Conservation (phyloP, 140 eudicot species). For the Cichorium intybus region DNA sequence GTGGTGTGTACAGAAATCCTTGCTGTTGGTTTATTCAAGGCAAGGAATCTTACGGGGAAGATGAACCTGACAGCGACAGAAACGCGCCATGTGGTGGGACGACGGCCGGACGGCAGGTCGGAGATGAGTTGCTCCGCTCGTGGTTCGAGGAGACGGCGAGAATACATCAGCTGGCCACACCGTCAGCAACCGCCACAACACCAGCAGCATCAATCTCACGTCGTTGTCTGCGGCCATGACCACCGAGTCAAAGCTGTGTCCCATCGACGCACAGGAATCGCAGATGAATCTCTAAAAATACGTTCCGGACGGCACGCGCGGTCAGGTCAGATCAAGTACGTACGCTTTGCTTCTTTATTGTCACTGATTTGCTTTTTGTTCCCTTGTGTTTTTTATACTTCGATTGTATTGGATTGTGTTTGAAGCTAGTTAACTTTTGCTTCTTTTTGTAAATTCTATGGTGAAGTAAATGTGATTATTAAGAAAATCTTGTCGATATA, state of each 20-base stretch:
- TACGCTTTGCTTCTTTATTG: background rate
- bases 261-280: background rate
- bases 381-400: background rate
- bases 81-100: background rate
- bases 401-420: background rate
- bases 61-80: background rate
- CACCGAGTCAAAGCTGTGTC: background rate
- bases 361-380: background rate
- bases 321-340: background rate
- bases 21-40: background rate
- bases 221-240: background rate
- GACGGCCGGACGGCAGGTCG: no score
- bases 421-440: no score
- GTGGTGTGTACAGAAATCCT: background rate
- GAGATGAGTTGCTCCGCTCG: background rate
- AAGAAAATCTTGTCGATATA: no score
- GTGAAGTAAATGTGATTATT: no score
- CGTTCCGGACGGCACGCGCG: slow-evolving; percentile 5
- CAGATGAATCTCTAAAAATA: background rate
- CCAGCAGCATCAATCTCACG: background rate
- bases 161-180: background rate
- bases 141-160: background rate
- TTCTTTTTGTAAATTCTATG: no score
- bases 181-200: background rate
- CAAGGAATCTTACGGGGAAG: background rate